Conservation (phyloP, 768 basidiomycete species). For the Amanita molliuscula region DNA sequence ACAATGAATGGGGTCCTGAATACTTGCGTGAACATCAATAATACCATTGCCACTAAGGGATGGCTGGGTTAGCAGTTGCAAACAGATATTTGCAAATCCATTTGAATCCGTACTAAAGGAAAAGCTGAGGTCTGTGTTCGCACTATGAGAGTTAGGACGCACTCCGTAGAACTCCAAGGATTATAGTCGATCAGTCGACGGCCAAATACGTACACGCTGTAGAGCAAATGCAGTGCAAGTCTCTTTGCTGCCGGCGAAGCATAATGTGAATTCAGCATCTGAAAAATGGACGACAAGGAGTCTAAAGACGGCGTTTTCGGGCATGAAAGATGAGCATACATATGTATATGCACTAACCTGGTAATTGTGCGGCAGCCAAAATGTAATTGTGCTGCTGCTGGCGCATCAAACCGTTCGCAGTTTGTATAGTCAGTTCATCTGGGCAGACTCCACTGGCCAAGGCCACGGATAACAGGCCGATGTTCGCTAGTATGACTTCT, state of each 20-base stretch:
- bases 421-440: not conserved
- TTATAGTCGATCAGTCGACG: slow-evolving; percentile 24
- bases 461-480: slow-evolving; percentile 27
- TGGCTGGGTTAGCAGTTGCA: slow-evolving; percentile 12
- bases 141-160: not conserved
- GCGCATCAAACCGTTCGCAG: slow-evolving; percentile 19
- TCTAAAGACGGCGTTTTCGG: slow-evolving; percentile 23
- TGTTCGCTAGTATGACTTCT: slow-evolving; percentile 45
- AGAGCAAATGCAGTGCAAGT: slow-evolving; percentile 43
- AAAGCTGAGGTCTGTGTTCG: not conserved
- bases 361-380: slow-evolving; percentile 57
- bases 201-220: slow-evolving; percentile 43
- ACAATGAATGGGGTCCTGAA: slow-evolving; percentile 21
- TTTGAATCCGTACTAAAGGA: slow-evolving; percentile 5
- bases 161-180: slow-evolving; percentile 12
- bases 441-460: slow-evolving; percentile 11
- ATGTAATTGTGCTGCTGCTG: slow-evolving; percentile 42
- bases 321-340: not conserved
- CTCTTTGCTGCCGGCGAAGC: slow-evolving; percentile 54
- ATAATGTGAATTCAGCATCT: slow-evolving; percentile 33
- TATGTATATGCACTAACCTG: slow-evolving; percentile 28
- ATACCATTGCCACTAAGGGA: slow-evolving; percentile 6
- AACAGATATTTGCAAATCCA: slow-evolving; percentile 6
- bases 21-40: slow-evolving; percentile 6
- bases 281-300: slow-evolving; percentile 38